Percentiles rank a stretch among this genome's conserved stretches.
These are phyloP conservation scores for Mucor sp. DNA, from an alignment of 371 early-diverging fungal species.

Conservation along the genomic window DNA sequence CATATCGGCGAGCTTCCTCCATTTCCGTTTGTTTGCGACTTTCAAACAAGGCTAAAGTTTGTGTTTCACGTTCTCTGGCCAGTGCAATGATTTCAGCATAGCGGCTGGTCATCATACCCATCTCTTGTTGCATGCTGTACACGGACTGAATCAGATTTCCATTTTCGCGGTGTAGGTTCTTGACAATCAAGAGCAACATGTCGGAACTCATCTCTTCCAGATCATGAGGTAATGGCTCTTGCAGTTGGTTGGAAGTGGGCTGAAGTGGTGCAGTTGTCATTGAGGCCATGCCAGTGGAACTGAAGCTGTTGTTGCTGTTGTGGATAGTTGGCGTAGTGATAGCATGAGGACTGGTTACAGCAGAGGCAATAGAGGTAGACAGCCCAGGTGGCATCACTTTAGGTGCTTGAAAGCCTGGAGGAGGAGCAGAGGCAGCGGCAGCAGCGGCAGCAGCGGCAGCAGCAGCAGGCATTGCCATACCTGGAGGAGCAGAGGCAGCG, in stretches of 20 bases:
- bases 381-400: constrained; percentile 8
- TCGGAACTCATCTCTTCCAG: constrained; percentile 15
- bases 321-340: neutral
- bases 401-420: constrained; percentile 1
- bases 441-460: too few species aligned
- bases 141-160: constrained; percentile 45
- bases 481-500: constrained; percentile 1
- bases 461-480: neutral
- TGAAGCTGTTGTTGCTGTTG: neutral
- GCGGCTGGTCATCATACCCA: constrained; percentile 45
- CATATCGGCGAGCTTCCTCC: constrained; percentile 52
- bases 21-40: constrained; percentile 54
- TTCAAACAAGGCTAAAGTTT: constrained; percentile 50
- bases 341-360: neutral
- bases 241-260: neutral
- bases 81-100: constrained; percentile 51
- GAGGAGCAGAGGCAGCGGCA: too few species aligned
- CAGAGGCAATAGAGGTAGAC: neutral
- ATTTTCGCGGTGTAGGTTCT: constrained; percentile 53
- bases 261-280: neutral
- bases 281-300: neutral
- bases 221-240: constrained; percentile 29
- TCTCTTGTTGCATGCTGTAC: constrained; percentile 56
- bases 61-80: constrained; percentile 55
- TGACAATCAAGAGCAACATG: constrained; percentile 40